Evolutionary conservation across 257 asterid species (phyloP).

Genomic region (Anisodus tanguticus): DNA sequence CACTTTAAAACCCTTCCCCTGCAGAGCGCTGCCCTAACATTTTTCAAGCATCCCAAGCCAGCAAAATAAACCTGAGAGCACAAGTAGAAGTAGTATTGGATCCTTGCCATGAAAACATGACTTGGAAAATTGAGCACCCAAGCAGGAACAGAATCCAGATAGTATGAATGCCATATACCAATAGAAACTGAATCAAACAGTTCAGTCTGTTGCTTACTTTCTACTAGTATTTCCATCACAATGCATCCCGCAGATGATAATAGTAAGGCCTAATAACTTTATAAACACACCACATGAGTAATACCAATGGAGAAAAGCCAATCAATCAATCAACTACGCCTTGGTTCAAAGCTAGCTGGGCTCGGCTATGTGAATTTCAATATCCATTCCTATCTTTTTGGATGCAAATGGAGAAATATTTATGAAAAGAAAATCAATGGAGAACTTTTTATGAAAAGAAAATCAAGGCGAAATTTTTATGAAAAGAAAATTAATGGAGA

Average conservation of each 20-base stretch:
- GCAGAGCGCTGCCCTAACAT: conserved; percentile 96
- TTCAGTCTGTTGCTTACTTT: conserved; percentile 45
- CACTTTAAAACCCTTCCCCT: conserved; percentile 94
- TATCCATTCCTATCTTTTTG: conserved; percentile 14
- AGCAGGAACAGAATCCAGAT: conserved; percentile 22
- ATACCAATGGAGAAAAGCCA: not conserved
- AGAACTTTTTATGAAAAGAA: not conserved
- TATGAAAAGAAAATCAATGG: not conserved
- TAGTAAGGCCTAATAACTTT: conserved; percentile 40
- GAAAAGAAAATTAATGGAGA: not conserved
- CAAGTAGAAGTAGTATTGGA: conserved; percentile 33
- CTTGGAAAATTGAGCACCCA: not conserved
- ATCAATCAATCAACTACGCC: conserved; percentile 2
- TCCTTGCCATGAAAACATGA: conserved; percentile 15
- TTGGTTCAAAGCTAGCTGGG: not conserved
- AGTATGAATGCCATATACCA: conserved; percentile 28
- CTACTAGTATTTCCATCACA: conserved; percentile 46
- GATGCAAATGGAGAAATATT: not conserved
- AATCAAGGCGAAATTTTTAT: not conserved
- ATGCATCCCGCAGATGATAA: conserved; percentile 46
- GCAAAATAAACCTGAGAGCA: conserved; percentile 91
- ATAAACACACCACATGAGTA: conserved; percentile 41
- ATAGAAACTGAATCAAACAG: conserved; percentile 35
- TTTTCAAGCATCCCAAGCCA: conserved; percentile 97
- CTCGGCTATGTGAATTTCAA: conserved; percentile 2